phyloP scores from a whole-genome alignment of 345 rosid genomes.

The Pugionium cornutum region DNA sequence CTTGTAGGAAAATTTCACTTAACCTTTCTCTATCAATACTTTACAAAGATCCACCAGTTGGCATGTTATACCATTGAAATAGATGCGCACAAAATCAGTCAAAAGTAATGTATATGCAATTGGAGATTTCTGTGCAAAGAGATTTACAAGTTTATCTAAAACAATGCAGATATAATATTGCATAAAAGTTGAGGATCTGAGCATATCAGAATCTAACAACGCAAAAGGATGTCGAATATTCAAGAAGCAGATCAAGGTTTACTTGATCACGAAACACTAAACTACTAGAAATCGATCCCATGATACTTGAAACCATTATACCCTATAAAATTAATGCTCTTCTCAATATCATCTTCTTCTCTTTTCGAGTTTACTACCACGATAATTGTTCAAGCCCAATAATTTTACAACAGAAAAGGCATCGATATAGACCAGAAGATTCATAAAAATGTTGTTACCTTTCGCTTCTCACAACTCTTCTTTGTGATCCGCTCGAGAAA shows the following conservation, averaged over 20 bases:
- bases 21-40: background rate
- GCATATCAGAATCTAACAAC: background rate
- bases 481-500: conserved; percentile 37
- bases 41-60: background rate
- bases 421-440: background rate
- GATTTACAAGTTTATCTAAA: background rate
- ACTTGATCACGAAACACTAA: background rate
- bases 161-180: conserved; percentile 4
- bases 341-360: background rate
- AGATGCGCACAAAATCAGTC: background rate
- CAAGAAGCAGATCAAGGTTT: background rate
- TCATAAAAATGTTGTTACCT: conserved; percentile 46
- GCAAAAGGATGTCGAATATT: background rate
- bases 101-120: background rate
- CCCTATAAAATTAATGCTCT: background rate
- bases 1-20: too few species aligned
- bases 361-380: too few species aligned
- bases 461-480: conserved; percentile 40
- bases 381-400: too few species aligned
- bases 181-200: background rate
- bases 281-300: background rate
- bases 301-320: background rate
- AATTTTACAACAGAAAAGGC: too few species aligned
- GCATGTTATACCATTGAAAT: background rate
- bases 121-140: background rate